These are phyloP conservation scores for Diplodia scrobiculata DNA, from an alignment of 2,329 filamentous ascomycete species.

Conservation along the genomic window DNA sequence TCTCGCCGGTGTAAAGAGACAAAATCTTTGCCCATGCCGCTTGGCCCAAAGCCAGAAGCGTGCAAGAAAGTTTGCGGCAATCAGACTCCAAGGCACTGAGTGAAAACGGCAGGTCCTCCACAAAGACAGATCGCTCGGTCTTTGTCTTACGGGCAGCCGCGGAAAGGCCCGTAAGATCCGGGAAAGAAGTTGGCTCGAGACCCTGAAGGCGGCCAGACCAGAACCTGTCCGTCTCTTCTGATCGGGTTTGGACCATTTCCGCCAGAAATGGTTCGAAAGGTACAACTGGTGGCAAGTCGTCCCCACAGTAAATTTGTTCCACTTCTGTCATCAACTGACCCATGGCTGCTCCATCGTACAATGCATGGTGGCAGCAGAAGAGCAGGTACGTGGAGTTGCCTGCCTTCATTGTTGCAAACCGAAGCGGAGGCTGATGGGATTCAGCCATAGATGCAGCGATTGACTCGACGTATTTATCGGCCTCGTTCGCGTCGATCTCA, in stretches of 20 bases:
- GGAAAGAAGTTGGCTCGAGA: conserved; percentile 53
- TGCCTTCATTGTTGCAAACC: conserved; percentile 37
- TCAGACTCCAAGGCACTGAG: conserved; percentile 34
- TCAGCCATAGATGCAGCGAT: conserved; percentile 55
- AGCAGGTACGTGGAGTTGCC: conserved; percentile 42
- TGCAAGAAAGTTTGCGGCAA: conserved; percentile 39
- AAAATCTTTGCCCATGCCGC: conserved; percentile 71
- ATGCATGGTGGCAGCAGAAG: conserved; percentile 72
- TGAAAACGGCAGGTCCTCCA: conserved; percentile 32
- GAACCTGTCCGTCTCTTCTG: conserved; percentile 60
- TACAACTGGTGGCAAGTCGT: conserved; percentile 53
- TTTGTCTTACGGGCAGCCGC: conserved; percentile 31
- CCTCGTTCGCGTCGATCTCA: conserved; percentile 30
- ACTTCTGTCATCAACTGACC: conserved; percentile 69
- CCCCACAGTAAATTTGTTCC: conserved; percentile 58
- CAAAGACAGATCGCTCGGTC: conserved; percentile 36
- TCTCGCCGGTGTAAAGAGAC: conserved; percentile 55
- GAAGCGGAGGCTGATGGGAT: conserved; percentile 41
- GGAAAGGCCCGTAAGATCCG: conserved; percentile 40
- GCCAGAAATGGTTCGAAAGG: conserved; percentile 66
- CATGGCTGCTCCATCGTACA: conserved; percentile 85
- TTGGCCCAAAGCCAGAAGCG: conserved; percentile 68
- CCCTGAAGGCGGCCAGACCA: conserved; percentile 63
- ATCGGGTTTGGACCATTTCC: conserved; percentile 56
- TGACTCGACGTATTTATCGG: conserved; percentile 46